A percentile compares a stretch with the other conserved stretches of the same genome.
These are phyloP conservation scores for Mesostigma viride DNA, from an alignment of 139 green algal genomes.

Conservation along the genomic window DNA sequence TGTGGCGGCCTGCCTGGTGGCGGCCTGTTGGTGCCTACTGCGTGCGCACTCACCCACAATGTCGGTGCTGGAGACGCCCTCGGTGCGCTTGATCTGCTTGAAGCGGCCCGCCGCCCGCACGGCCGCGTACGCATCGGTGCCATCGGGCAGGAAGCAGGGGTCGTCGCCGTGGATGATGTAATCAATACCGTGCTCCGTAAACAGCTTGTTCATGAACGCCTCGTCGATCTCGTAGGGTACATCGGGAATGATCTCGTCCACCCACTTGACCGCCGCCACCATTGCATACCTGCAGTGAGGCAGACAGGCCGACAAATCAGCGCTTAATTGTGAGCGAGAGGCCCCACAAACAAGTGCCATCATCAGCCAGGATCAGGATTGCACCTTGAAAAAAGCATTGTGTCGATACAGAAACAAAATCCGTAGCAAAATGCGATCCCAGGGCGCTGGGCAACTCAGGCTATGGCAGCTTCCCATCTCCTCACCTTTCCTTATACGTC, in stretches of 20 bases:
- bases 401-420: too few relatives aligned
- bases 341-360: not conserved
- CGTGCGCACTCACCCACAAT: slow-evolving; percentile 69
- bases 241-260: slow-evolving; percentile 89
- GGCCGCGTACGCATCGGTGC: slow-evolving; percentile 90
- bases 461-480: too few relatives aligned
- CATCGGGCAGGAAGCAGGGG: slow-evolving; percentile 93
- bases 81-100: slow-evolving; percentile 86
- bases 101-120: slow-evolving; percentile 84
- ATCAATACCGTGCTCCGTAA: slow-evolving; percentile 86
- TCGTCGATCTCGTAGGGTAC: slow-evolving; percentile 90
- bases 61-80: slow-evolving; percentile 95
- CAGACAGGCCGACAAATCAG: not conserved
- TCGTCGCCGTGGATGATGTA: slow-evolving; percentile 98
- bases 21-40: too few relatives aligned
- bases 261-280: slow-evolving; percentile 91
- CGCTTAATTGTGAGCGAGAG: not conserved
- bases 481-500: slow-evolving; percentile 73
- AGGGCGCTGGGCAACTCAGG: not conserved
- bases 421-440: too few relatives aligned
- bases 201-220: slow-evolving; percentile 84
- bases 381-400: not conserved
- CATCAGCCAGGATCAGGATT: not conserved
- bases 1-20: too few relatives aligned
- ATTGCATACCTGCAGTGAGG: slow-evolving; percentile 37